Conservation (phyloP, 164 flowering plant genomes). For the Kingdonia uniflora region DNA sequence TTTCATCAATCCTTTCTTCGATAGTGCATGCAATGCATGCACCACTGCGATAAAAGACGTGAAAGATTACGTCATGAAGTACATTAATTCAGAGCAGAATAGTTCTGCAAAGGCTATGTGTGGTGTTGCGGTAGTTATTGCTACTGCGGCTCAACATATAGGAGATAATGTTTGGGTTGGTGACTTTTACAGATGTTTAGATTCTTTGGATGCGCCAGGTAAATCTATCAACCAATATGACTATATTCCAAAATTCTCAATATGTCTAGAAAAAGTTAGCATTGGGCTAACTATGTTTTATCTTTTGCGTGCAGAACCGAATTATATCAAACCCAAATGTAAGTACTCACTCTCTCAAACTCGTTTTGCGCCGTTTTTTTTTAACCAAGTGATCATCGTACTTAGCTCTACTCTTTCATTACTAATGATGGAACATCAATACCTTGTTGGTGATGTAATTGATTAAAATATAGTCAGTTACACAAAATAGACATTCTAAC, state of each 20-base stretch:
- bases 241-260: not conserved
- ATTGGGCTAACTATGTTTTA: not conserved
- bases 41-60: constrained; percentile 7
- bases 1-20: constrained; percentile 18
- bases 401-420: no score
- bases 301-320: constrained; percentile 21
- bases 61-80: constrained; percentile 7
- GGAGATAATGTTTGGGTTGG: constrained; percentile 12
- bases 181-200: constrained; percentile 41
- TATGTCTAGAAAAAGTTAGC: not conserved
- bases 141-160: constrained; percentile 19
- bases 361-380: not conserved
- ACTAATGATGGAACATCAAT: no score
- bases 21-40: constrained; percentile 24
- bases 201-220: constrained; percentile 24
- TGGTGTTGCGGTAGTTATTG: constrained; percentile 19
- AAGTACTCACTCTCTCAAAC: constrained; percentile 15
- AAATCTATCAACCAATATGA: constrained; percentile 1
- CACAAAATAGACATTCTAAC: no score
- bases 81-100: not conserved
- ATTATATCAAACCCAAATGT: constrained; percentile 35
- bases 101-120: constrained; percentile 19
- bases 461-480: no score
- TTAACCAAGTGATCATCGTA: no score
- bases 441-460: no score